Evolutionary conservation across 768 basidiomycete species (phyloP), one percentile per base, ranked within the genome.

Genomic region (Tephrocybe sp.): DNA sequence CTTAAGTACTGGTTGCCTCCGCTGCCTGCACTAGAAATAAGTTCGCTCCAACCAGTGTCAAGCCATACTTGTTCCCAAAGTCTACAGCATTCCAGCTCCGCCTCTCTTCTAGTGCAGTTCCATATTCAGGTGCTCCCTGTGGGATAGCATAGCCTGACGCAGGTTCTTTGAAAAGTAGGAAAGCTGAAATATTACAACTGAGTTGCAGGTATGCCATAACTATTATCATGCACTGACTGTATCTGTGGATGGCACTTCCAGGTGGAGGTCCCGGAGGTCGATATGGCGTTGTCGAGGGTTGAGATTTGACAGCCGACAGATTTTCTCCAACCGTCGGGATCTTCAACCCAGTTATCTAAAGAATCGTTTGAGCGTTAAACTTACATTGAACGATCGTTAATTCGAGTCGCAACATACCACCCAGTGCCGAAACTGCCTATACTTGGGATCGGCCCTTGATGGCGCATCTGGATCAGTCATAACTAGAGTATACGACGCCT

Each of bases 151-250:
- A 69, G 0, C 68, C 60, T 10, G 59, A 62, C 2, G 65, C 43
- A 3, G 84, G 84, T 57, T 87, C 85, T 56, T 80, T 71, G 59
- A 81, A 86, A 8, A 86, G 69, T 7, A 86, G 64, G 62, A 86
- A 81, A 11, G 74, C 84, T 72, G n/a, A 13, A 13, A 35, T 40
- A 23, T 43, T 1, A n/a, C 23, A 12, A 38, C 16, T 33, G 33
- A 20, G 31, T 46, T 40, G 39, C 16, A 39, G 17, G 13, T 52
- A 12, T n/a, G 7, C 31, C 31, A 38, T 22, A 16, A 17, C 36
- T 47, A 4, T 5, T 30, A 10, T 31, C 30, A 9, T 6, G n/a
- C 9, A 54, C 72, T 52, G 43, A 84, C 84, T 72, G 53, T 85
- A 85, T 53, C 84, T 72, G 55, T 85, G 84, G 11, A 73, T 56